Conservation (phyloP, 2,329 filamentous ascomycete species). For the Sphaerulina populicola region DNA sequence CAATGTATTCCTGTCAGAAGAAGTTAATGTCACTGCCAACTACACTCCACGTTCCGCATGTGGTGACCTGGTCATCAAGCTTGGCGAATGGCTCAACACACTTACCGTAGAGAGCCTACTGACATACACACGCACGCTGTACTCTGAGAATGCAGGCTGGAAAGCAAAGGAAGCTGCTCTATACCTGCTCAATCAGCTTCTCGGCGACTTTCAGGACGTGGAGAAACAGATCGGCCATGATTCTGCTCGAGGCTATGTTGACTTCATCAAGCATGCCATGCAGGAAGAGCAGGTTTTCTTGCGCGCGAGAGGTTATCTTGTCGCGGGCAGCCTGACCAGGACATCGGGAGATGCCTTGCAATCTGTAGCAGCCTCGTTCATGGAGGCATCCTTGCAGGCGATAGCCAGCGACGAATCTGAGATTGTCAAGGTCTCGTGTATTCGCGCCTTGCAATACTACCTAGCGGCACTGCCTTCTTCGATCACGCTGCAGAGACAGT, state of each 20-base stretch:
- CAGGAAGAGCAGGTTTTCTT: slow-evolving; percentile 65
- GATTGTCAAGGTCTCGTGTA: slow-evolving; percentile 83
- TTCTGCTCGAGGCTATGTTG: slow-evolving; percentile 64
- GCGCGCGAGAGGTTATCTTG: slow-evolving; percentile 76
- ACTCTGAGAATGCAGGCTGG: slow-evolving; percentile 50
- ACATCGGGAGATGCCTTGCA: slow-evolving; percentile 52
- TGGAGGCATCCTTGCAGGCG: slow-evolving; percentile 65
- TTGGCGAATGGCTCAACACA: slow-evolving; percentile 78
- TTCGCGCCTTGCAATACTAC: slow-evolving; percentile 72
- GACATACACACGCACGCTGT: slow-evolving; percentile 65
- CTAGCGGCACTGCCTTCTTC: slow-evolving; percentile 47
- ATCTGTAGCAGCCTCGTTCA: slow-evolving; percentile 51
- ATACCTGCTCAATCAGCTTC: slow-evolving; percentile 74
- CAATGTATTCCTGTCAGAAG: slow-evolving; percentile 89
- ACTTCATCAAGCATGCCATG: slow-evolving; percentile 71
- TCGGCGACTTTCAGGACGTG: slow-evolving; percentile 74
- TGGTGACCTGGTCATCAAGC: slow-evolving; percentile 83
- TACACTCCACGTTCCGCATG: slow-evolving; percentile 91
- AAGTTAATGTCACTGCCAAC: slow-evolving; percentile 88
- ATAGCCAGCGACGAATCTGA: slow-evolving; percentile 71
- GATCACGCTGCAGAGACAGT: slow-evolving; percentile 51
- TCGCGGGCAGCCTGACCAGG: slow-evolving; percentile 70
- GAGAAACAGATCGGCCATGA: slow-evolving; percentile 61
- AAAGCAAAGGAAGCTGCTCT: slow-evolving; percentile 70
- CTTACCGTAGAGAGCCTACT: slow-evolving; percentile 71